phyloP scores from a whole-genome alignment of 2,329 filamentous ascomycete genomes.

The Cordyceps sp. region DNA sequence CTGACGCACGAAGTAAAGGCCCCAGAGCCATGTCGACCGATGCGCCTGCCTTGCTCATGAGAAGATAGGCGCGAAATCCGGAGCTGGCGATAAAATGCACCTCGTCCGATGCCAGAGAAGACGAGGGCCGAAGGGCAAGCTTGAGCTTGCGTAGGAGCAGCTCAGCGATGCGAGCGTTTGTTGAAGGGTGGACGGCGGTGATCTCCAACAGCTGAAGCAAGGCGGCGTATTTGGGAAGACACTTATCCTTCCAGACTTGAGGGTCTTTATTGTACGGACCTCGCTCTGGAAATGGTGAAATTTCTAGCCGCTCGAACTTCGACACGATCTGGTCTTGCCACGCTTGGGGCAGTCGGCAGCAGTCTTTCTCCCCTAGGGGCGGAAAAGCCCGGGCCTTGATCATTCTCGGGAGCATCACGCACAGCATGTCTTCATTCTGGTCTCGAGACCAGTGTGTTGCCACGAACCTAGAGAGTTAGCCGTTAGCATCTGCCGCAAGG shows the following conservation, averaged over 20 bases:
- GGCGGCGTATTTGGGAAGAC: slow-evolving; percentile 50
- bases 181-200: slow-evolving; percentile 47
- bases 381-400: slow-evolving; percentile 38
- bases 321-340: slow-evolving; percentile 61
- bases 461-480: slow-evolving; percentile 45
- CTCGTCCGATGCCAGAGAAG: slow-evolving; percentile 40
- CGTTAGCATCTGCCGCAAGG: slow-evolving; percentile 4
- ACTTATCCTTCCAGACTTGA: slow-evolving; percentile 43
- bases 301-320: slow-evolving; percentile 49
- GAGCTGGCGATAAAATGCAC: slow-evolving; percentile 59
- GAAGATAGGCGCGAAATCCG: slow-evolving; percentile 57
- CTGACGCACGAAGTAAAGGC: slow-evolving; percentile 46
- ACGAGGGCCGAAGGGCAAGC: slow-evolving; percentile 44
- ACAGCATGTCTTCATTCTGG: slow-evolving; percentile 50
- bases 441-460: slow-evolving; percentile 53
- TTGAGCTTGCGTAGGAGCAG: slow-evolving; percentile 49
- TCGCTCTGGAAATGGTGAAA: slow-evolving; percentile 47
- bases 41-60: slow-evolving; percentile 42
- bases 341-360: slow-evolving; percentile 40
- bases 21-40: slow-evolving; percentile 44
- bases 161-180: slow-evolving; percentile 48
- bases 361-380: slow-evolving; percentile 31
- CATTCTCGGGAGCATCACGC: slow-evolving; percentile 51
- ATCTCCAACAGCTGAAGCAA: slow-evolving; percentile 46
- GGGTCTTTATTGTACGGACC: slow-evolving; percentile 45